phyloP scores from a whole-genome alignment of 768 basidiomycete species.

The Auricularia heimuer region DNA sequence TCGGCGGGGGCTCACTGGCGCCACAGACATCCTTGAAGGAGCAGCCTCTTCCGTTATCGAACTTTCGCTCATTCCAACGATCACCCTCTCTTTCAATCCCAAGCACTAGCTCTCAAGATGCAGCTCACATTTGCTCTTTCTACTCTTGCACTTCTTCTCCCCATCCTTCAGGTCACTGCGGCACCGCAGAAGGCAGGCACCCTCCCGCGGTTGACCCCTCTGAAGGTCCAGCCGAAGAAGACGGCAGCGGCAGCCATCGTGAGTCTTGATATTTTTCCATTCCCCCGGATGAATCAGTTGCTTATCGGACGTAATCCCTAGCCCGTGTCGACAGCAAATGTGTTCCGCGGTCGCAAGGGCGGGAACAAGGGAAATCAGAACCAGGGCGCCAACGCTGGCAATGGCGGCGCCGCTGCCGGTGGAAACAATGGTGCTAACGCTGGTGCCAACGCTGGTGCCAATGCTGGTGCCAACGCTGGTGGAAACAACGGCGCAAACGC shows the following conservation, averaged over 20 bases:
- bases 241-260: neutral
- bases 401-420: neutral
- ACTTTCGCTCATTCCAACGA: neutral
- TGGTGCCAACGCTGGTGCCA: neutral
- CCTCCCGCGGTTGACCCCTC: neutral
- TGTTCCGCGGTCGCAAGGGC: neutral
- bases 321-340: neutral
- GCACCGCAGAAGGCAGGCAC: neutral
- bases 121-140: neutral
- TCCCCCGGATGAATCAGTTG: neutral
- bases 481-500: neutral
- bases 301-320: neutral
- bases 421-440: neutral
- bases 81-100: neutral
- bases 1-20: too few relatives aligned
- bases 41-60: neutral
- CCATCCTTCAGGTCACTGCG: neutral
- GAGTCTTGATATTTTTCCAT: neutral
- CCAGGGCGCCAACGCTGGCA: conserved; percentile 1
- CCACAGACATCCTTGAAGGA: neutral
- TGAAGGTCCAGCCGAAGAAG: neutral
- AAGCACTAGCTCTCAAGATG: neutral
- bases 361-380: neutral
- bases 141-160: too few relatives aligned
- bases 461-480: neutral